These are phyloP conservation scores for Cladosporium sp. DNA, from an alignment of 2,329 filamentous ascomycete genomes.

Conservation along the genomic window DNA sequence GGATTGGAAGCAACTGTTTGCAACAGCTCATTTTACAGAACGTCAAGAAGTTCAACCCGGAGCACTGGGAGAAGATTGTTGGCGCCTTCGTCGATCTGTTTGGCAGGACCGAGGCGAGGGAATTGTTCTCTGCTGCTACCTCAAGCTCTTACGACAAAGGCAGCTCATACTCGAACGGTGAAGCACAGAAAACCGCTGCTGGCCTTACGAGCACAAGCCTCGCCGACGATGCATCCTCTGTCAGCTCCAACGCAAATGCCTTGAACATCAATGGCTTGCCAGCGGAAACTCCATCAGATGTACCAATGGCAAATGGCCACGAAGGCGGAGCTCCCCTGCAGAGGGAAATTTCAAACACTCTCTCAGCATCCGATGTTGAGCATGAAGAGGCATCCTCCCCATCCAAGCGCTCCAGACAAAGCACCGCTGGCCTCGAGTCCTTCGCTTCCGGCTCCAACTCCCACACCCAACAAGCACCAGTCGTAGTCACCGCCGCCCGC, in stretches of 20 bases:
- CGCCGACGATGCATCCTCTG: conserved; percentile 16
- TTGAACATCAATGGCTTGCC: conserved; percentile 40
- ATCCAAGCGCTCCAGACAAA: conserved; percentile 4
- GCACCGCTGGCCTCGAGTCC: conserved; percentile 61
- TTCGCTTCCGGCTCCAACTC: conserved; percentile 71
- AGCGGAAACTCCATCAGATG: conserved; percentile 17
- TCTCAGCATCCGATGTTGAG: conserved; percentile 15
- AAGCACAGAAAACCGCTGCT: conserved; percentile 19
- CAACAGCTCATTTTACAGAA: conserved; percentile 97
- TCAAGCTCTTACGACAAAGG: conserved; percentile 37
- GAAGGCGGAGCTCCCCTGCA: neutral
- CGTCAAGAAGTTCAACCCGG: conserved; percentile 79
- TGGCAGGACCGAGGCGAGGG: conserved; percentile 87
- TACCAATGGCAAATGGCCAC: conserved; percentile 21
- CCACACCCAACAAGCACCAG: conserved; percentile 72
- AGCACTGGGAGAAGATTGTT: conserved; percentile 93
- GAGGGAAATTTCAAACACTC: neutral
- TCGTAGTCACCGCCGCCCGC: conserved; percentile 88
- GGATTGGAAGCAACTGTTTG: conserved; percentile 96
- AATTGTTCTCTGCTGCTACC: conserved; percentile 82
- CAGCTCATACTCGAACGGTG: conserved; percentile 24
- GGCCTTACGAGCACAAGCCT: conserved; percentile 8
- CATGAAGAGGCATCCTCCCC: conserved; percentile 17
- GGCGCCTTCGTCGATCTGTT: conserved; percentile 95
- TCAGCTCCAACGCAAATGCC: conserved; percentile 30